Evolutionary conservation across 129 eudicot species (phyloP), one percentile per base, ranked within the genome.

Genomic region (Heracleum sosnowskyi): DNA sequence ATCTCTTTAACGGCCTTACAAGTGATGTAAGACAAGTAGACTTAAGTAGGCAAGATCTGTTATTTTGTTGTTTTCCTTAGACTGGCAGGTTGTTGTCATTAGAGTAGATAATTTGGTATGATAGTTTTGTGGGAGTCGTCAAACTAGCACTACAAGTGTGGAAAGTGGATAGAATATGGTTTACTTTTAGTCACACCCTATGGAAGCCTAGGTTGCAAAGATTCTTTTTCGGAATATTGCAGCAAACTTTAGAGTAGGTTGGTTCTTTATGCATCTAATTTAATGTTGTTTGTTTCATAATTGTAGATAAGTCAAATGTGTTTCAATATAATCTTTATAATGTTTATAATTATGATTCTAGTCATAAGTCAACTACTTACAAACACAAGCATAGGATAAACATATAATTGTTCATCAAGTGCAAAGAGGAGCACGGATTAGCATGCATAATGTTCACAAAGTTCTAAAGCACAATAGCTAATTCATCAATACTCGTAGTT

Each of bases 61-160:
- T 60, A 1, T 66, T 62, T 66, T 66, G 72, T 66, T 31, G 72
- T 66, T 66, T 66, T 5, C 72, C 40, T 66, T 66, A 66, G 36
- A 66, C 12, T 31, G 72, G 39, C 24, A 66, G 36, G 24, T 28
- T 29, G 70, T 31, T 64, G 70, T 29, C 70, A 37, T 64, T 12
- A 31, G 22, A 15, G 10, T 66, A 33, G 34, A 33, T 66, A 37
- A 66, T 31, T 29, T 66, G 72, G 39, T 31, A 66, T 31, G 24
- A 66, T 5, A 31, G 16, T 16, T 15, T 31, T 66, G 72, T 66
- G 36, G 72, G 34, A 26, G 11, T 8, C 34, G 24, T 66, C 20
- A 33, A 12, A 28, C 11, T 33, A 66, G 36, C 72, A 15, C 4
- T 24, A 29, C 2, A 62, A 15, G 2, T 64, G 70, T 29, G 70